Evolutionary conservation across 306 rosid species (phyloP).

Genomic region (Acacia confusa): DNA sequence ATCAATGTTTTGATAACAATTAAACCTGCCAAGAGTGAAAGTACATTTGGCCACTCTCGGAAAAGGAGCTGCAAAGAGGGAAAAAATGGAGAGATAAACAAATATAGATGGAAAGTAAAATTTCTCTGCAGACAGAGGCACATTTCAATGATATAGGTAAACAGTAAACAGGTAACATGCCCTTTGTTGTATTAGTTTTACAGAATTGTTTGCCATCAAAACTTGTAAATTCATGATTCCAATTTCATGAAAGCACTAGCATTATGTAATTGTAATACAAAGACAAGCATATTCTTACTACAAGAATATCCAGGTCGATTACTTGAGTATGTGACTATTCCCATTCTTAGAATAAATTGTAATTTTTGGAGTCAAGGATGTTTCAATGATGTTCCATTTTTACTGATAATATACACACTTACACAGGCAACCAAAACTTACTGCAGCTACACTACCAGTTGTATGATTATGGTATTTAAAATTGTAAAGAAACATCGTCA

Average conservation of each 20-base stretch:
- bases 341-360: background rate
- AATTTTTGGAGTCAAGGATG: background rate
- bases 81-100: background rate
- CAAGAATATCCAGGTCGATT: background rate
- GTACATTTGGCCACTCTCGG: conserved; percentile 98
- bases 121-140: background rate
- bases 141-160: conserved; percentile 5
- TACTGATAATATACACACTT: conserved; percentile 3
- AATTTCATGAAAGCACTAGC: background rate
- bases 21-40: conserved; percentile 89
- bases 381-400: background rate
- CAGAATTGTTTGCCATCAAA: background rate
- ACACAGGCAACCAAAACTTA: background rate
- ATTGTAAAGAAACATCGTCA: conserved; percentile 16
- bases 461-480: conserved; percentile 17
- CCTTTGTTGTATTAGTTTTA: conserved; percentile 5
- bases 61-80: conserved; percentile 64
- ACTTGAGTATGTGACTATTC: background rate
- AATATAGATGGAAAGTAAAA: conserved; percentile 7
- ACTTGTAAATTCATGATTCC: background rate
- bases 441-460: conserved; percentile 10
- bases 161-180: background rate
- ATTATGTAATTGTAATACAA: background rate
- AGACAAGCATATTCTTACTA: background rate
- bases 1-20: conserved; percentile 86